Percentiles rank a stretch among this genome's conserved stretches.
Evolutionary conservation across 768 basidiomycete species (phyloP).

Genomic region (Sporobolomyces roseus): DNA sequence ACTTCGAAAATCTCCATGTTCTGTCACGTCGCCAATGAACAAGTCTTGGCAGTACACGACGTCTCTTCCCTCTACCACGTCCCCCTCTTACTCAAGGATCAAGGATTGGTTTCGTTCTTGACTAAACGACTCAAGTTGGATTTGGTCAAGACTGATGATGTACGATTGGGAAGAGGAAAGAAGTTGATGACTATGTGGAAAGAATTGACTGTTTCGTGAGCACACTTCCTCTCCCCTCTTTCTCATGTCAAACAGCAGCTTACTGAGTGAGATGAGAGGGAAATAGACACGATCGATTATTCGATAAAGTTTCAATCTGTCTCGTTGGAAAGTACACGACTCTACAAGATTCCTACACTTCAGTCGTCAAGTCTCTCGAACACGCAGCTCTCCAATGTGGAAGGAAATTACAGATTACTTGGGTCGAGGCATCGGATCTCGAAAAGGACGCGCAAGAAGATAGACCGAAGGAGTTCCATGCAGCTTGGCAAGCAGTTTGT

Average conservation of each 20-base stretch:
- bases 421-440: conserved; percentile 92
- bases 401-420: conserved; percentile 75
- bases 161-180: conserved; percentile 61
- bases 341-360: conserved; percentile 97
- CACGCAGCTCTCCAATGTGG: conserved; percentile 92
- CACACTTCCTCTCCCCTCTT: conserved; percentile 19
- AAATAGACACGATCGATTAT: conserved; percentile 85
- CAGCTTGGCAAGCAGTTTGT: conserved; percentile 89
- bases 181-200: conserved; percentile 73
- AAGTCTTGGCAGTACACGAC: conserved; percentile 90
- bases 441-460: conserved; percentile 74
- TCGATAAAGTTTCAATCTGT: conserved; percentile 80
- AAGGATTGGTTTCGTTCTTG: conserved; percentile 85
- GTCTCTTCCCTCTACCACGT: conserved; percentile 97
- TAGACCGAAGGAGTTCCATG: conserved; percentile 83
- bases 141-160: conserved; percentile 55
- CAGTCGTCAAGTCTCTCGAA: conserved; percentile 90
- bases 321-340: conserved; percentile 97
- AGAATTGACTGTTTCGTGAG: conserved; percentile 73
- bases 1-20: conserved; percentile 99
- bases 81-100: conserved; percentile 81
- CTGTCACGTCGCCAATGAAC: conserved; percentile 82
- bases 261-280: too few relatives aligned
- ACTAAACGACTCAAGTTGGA: conserved; percentile 73
- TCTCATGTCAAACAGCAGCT: conserved; percentile 8